Evolutionary conservation across 129 eudicot species (phyloP).

Genomic region (Ambrosia trifida): DNA sequence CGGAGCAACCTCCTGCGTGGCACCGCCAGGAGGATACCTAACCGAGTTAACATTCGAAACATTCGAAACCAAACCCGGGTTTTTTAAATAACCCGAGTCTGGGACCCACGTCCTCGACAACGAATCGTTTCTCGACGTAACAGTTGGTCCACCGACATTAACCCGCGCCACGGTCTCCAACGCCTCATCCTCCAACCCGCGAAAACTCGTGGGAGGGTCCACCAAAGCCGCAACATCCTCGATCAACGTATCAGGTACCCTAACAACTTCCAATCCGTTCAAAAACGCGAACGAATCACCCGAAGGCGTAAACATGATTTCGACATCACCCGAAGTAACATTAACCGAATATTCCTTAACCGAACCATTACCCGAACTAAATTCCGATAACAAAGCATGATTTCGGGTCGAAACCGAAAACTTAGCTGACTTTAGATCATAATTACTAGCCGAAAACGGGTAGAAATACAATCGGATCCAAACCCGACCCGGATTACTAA

Average conservation of each 20-base stretch:
- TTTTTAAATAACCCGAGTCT: slow-evolving; percentile 41
- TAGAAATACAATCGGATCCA: slow-evolving; percentile 88
- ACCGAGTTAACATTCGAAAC: slow-evolving; percentile 36
- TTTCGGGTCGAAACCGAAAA: slow-evolving; percentile 66
- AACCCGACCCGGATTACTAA: slow-evolving; percentile 61
- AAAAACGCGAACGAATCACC: slow-evolving; percentile 61
- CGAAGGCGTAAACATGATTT: slow-evolving; percentile 54
- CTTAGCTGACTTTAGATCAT: slow-evolving; percentile 49
- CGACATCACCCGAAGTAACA: slow-evolving; percentile 43
- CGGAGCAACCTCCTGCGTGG: slow-evolving; percentile 65
- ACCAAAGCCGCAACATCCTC: slow-evolving; percentile 49
- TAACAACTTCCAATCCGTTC: slow-evolving; percentile 77
- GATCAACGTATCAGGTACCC: slow-evolving; percentile 65
- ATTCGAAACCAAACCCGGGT: slow-evolving; percentile 34
- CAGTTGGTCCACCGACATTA: slow-evolving; percentile 84
- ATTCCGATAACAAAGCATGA: slow-evolving; percentile 50
- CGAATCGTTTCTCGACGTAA: slow-evolving; percentile 58
- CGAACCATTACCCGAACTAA: slow-evolving; percentile 33
- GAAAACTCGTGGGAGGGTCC: slow-evolving; percentile 39
- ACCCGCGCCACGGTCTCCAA: slow-evolving; percentile 62
- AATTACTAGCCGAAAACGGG: slow-evolving; percentile 53
- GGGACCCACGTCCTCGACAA: slow-evolving; percentile 74
- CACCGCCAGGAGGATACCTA: slow-evolving; percentile 45
- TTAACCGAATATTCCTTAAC: slow-evolving; percentile 61
- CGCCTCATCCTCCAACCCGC: slow-evolving; percentile 51